Base-by-base conservation (phyloP, 176 grass and related monocot genomes). In the Neostapfia colusana region DNA sequence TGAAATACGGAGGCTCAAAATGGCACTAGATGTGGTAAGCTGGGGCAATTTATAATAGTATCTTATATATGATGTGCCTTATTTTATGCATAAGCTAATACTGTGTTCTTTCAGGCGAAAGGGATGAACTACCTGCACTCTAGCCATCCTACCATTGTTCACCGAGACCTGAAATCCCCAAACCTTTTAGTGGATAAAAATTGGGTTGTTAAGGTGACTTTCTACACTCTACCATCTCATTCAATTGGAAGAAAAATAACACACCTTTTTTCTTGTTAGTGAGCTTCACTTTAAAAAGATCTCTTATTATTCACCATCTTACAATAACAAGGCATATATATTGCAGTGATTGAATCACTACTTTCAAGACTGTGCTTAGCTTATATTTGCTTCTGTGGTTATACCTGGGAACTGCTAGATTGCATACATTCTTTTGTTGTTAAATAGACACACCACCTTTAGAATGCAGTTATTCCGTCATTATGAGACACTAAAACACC, bases 111-210 rank as follows among this genome's bases (percentile, higher is more conserved):
- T 72, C 85, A 99, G 95, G 95, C 95, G 64, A 92, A 88, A 88
- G 95, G 91, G 49, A 95, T 99, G 95, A 99, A 99, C 81, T 95
- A 95, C 81, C 90, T 99, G 89, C 95, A 99, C 25, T 26, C 87
- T 31, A 92, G 91, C 76, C 85, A 99, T 89, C 95, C 95, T 76
- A 91, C 95, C 83, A 86, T 99, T 75, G 95, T 99, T 63, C 95
- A 99, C 80, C 85, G 95, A 31, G 95, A 99, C 89, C 81, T 99
- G 62, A 99, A 99, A 83, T 95, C 95, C 67, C 87, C 95, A 76
- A 99, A 99, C 78, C 95, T 99, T 84, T 86, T 99, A 78, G 95
- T 99, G 31, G 95, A 99, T 76, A 99, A 87, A 77, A 99, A 95
- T 85, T 99, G 95, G 95, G 95, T 95, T 80, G 89, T 95, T 60